Evolutionary conservation across 768 basidiomycete species (phyloP).

Genomic region (Amanita subjunquillea): DNA sequence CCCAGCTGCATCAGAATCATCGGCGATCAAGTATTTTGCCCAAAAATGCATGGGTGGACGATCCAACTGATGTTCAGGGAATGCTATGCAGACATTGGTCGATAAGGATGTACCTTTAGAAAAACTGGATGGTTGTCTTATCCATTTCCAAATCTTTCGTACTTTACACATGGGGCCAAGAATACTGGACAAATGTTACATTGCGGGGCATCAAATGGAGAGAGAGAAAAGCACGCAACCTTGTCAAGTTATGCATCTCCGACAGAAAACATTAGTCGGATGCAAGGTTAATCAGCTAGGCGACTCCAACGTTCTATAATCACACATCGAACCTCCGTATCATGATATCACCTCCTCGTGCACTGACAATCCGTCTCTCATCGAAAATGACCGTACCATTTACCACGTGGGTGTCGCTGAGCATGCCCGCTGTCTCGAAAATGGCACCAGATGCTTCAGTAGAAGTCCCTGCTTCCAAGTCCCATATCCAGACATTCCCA

Average conservation of each 20-base stretch:
- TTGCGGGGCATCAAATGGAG: neutral
- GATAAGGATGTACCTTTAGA: neutral
- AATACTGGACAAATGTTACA: constrained; percentile 4
- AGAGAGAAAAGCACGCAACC: constrained; percentile 5
- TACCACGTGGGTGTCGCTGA: constrained; percentile 10
- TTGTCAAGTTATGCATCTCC: constrained; percentile 6
- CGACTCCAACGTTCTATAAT: constrained; percentile 8
- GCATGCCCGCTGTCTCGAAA: constrained; percentile 6
- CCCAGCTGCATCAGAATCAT: neutral
- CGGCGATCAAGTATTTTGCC: constrained; percentile 1
- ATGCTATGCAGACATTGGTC: neutral
- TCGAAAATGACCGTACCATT: constrained; percentile 57
- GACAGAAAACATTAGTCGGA: constrained; percentile 1
- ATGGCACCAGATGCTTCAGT: constrained; percentile 28
- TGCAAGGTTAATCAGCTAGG: neutral
- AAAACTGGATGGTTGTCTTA: neutral
- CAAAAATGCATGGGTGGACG: neutral
- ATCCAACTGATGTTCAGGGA: neutral
- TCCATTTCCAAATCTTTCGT: neutral
- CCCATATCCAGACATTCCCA: constrained; percentile 81
- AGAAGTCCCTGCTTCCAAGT: constrained; percentile 54
- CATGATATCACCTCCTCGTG: constrained; percentile 28
- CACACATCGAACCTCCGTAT: constrained; percentile 52
- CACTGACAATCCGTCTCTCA: constrained; percentile 60
- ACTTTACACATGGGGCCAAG: constrained; percentile 3